Base-by-base conservation (phyloP, 1,284 basidiomycete genomes). In the Trichosporon inkin region DNA sequence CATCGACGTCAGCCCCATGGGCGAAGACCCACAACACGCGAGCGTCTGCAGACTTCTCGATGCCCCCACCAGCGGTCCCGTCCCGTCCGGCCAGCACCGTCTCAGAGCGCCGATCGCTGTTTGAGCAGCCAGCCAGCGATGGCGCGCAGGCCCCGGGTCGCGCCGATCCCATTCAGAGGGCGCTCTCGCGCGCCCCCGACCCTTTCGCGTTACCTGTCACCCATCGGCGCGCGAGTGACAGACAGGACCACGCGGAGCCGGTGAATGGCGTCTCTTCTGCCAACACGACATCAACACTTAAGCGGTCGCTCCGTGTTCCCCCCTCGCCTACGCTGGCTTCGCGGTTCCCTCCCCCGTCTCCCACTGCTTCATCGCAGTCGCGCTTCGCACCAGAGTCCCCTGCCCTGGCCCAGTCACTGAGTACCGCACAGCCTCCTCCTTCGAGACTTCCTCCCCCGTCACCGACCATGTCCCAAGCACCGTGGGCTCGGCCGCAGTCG, bases 151-250 rank as follows among this genome's bases (percentile, higher is more conserved):
- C 41, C 22, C 44, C 24, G 8, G 20, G 22, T 22, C 24, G 44
- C 14, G 44, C 44, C 44, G 44, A 49, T 49, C 44, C 22, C 10
- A 32, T 49, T 24, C 44, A 49, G 24, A 28, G 28, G 44, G 22
- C 44, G 22, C 44, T 49, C 44, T 10, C 24, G 10, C 44, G 44
- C 44, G 44, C 44, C 11, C 22, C 40, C 24, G 44, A 49, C 44
- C 44, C 44, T 28, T 49, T 49, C 44, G 44, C 44, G 44, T 49
- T 49, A 49, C 44, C 44, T 11, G 44, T 49, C 44, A 49, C 44
- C 16, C 44, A 49, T 19, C 44, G 44, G 2, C 44, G 44, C 14
- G 28, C 24, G 16, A 49, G 44, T 16, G 44, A 49, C n/a, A 49
- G 28, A 49, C 44, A 49, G 44, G 44, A 49, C 22, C 6, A n/a